A percentile compares a stretch with the other conserved stretches of the same genome.
Evolutionary conservation across 2,329 filamentous ascomycete genomes (phyloP).

Genomic region (Fusarium buharicum): DNA sequence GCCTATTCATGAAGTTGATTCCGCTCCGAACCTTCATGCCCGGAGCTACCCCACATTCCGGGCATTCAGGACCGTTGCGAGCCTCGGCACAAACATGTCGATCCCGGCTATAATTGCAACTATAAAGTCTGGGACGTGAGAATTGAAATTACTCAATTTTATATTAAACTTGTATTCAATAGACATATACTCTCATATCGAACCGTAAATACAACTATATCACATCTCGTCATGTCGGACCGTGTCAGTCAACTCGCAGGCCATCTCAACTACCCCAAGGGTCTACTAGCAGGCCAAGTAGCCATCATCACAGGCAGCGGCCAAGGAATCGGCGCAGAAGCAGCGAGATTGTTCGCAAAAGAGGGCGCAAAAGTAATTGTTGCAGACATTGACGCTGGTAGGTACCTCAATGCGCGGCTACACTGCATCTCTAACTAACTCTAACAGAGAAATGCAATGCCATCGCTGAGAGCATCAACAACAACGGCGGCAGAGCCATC

Average conservation of each 20-base stretch:
- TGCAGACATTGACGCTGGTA: constrained; percentile 82
- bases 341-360: constrained; percentile 83
- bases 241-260: constrained; percentile 77
- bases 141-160: not conserved
- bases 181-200: not conserved
- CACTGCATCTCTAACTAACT: not conserved
- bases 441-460: constrained; percentile 71
- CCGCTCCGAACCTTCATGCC: constrained; percentile 1
- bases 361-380: constrained; percentile 88
- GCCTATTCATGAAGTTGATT: not conserved
- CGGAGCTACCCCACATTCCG: constrained; percentile 43
- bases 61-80: constrained; percentile 39
- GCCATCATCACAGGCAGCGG: constrained; percentile 90
- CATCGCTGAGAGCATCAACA: constrained; percentile 77
- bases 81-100: constrained; percentile 42
- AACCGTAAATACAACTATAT: not conserved
- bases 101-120: constrained; percentile 5
- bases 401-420: constrained; percentile 32
- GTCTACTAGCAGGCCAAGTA: constrained; percentile 80
- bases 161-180: too few species aligned
- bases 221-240: constrained; percentile 57
- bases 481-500: constrained; percentile 72
- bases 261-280: constrained; percentile 85
- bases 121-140: not conserved
- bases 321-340: constrained; percentile 89